These are phyloP conservation scores for Clonostachys rosea DNA, from an alignment of 2,329 filamentous ascomycete genomes.

Conservation along the genomic window DNA sequence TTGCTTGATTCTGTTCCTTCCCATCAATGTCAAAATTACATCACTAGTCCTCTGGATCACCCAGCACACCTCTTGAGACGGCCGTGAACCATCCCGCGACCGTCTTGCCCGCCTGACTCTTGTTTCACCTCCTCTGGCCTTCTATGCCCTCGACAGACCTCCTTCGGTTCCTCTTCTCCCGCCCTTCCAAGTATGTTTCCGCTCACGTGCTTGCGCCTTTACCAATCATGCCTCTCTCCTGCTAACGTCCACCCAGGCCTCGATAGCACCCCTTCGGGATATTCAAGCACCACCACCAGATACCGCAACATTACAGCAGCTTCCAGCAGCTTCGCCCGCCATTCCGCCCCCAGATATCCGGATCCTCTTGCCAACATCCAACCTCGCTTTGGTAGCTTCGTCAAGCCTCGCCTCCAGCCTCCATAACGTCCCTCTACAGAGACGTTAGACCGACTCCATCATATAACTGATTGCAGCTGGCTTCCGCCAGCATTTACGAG, in stretches of 20 bases:
- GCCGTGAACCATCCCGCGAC: slow-evolving; percentile 11
- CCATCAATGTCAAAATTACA: background rate
- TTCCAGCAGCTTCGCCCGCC: slow-evolving; percentile 18
- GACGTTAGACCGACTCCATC: slow-evolving; percentile 47
- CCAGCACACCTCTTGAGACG: background rate
- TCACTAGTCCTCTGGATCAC: background rate
- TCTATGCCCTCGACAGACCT: slow-evolving; percentile 92
- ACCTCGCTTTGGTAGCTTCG: slow-evolving; percentile 64
- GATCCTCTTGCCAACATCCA: slow-evolving; percentile 83
- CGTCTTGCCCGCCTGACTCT: slow-evolving; percentile 10
- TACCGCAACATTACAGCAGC: background rate
- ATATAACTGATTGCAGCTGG: slow-evolving; percentile 64
- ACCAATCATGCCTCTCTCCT: background rate
- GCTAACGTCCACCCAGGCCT: slow-evolving; percentile 33
- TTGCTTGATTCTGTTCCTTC: background rate
- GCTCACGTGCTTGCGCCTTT: slow-evolving; percentile 1
- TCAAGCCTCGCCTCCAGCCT: slow-evolving; percentile 79
- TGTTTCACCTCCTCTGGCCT: slow-evolving; percentile 28
- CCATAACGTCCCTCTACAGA: slow-evolving; percentile 76
- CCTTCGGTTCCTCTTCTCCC: slow-evolving; percentile 81
- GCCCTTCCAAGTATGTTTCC: slow-evolving; percentile 78
- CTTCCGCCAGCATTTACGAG: slow-evolving; percentile 72
- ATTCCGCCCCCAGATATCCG: slow-evolving; percentile 67
- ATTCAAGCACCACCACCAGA: slow-evolving; percentile 1
- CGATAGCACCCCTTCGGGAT: slow-evolving; percentile 49